Evolutionary conservation across 164 flowering plant genomes (phyloP).

Genomic region (Vitis riparia): DNA sequence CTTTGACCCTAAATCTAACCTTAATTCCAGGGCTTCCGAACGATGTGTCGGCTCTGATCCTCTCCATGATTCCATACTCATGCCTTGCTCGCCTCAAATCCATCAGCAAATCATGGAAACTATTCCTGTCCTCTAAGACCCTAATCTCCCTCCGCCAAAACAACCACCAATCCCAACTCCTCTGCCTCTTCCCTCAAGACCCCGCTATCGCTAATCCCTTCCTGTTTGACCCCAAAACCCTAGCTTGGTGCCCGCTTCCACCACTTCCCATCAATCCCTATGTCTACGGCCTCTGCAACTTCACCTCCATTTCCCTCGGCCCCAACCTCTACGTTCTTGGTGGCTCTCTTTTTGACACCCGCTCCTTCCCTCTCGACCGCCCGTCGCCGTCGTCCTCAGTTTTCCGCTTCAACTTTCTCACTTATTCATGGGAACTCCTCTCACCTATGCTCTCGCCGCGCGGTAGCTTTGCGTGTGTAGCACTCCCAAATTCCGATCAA

Average conservation of each 20-base stretch:
- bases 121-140: slow-evolving; percentile 62
- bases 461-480: slow-evolving; percentile 86
- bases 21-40: slow-evolving; percentile 89
- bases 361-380: slow-evolving; percentile 82
- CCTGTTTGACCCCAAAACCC: slow-evolving; percentile 66
- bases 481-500: slow-evolving; percentile 24
- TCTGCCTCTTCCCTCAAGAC: slow-evolving; percentile 82
- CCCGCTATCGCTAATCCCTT: slow-evolving; percentile 66
- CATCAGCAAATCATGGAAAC: slow-evolving; percentile 67
- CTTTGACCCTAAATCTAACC: slow-evolving; percentile 18
- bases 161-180: slow-evolving; percentile 39
- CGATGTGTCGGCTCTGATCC: slow-evolving; percentile 63
- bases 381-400: slow-evolving; percentile 63
- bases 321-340: slow-evolving; percentile 72
- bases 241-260: slow-evolving; percentile 70
- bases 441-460: slow-evolving; percentile 75
- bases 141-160: slow-evolving; percentile 46
- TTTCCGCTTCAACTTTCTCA: slow-evolving; percentile 45
- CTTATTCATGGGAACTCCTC: slow-evolving; percentile 49
- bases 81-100: slow-evolving; percentile 67
- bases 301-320: slow-evolving; percentile 55
- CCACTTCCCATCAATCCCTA: slow-evolving; percentile 76
- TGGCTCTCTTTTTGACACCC: slow-evolving; percentile 82
- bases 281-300: slow-evolving; percentile 77
- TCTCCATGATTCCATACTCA: slow-evolving; percentile 65